Evolutionary conservation across 2,329 filamentous ascomycete genomes (phyloP).

Genomic region (Sporothrix sp.): DNA sequence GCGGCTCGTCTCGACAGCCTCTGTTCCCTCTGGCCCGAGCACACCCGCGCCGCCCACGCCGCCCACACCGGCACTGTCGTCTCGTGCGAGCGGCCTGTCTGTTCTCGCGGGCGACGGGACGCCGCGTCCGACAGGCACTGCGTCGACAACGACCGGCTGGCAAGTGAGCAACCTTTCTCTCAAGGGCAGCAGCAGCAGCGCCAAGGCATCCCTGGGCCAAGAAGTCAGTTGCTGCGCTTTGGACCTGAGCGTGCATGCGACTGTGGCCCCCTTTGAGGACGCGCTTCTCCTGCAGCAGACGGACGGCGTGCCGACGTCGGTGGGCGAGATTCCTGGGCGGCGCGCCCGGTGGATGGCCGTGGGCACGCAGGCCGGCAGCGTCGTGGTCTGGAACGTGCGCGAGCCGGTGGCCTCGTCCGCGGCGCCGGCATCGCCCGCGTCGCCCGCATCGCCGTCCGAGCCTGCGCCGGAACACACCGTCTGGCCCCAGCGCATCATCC

Average conservation of each 20-base stretch:
- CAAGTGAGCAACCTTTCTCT: constrained; percentile 51
- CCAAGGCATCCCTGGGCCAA: constrained; percentile 22
- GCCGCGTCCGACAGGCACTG: constrained; percentile 14
- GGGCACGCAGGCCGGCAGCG: constrained; percentile 67
- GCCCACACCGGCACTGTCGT: not conserved
- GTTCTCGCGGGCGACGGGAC: not conserved
- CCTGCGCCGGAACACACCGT: constrained; percentile 40
- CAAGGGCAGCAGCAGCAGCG: constrained; percentile 42
- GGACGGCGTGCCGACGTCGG: constrained; percentile 39
- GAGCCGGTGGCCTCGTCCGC: constrained; percentile 34
- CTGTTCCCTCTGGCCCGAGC: not conserved
- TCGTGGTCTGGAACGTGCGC: constrained; percentile 80
- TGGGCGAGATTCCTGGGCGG: constrained; percentile 67
- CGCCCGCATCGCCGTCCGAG: not conserved
- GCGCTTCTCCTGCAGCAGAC: constrained; percentile 45
- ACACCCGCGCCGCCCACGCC: not conserved
- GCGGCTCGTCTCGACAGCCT: not conserved
- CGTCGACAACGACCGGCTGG: constrained; percentile 53
- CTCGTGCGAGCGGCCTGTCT: not conserved
- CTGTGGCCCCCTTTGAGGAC: constrained; percentile 67
- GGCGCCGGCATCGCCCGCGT: not conserved
- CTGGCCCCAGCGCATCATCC: constrained; percentile 66
- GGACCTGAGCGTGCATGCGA: constrained; percentile 65
- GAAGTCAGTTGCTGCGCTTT: constrained; percentile 61
- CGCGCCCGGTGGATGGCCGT: constrained; percentile 71